Conservation (phyloP, 441 rosid species). For the Pelargonium cotyledonis region DNA sequence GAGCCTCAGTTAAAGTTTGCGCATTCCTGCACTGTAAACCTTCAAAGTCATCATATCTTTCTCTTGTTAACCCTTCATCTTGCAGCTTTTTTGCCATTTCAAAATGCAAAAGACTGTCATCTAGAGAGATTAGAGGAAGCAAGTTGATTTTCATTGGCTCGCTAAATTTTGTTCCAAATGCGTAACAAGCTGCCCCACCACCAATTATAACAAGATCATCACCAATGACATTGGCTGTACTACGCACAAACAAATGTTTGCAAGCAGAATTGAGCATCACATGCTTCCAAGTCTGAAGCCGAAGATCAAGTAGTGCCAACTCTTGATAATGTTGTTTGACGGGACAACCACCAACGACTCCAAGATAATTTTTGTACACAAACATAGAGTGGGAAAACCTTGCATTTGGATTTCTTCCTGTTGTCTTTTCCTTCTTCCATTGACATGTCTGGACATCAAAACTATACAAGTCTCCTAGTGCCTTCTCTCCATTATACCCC, state of each 20-base stretch:
- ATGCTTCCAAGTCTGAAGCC: constrained; percentile 50
- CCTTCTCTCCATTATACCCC: constrained; percentile 68
- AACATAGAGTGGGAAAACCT: constrained; percentile 92
- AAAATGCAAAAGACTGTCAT: constrained; percentile 18
- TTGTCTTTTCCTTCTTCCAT: constrained; percentile 68
- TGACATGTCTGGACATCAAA: constrained; percentile 48
- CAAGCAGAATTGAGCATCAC: constrained; percentile 51
- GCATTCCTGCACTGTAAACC: constrained; percentile 24
- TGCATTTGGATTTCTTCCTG: constrained; percentile 68
- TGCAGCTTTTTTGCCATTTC: constrained; percentile 22
- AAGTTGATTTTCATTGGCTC: constrained; percentile 68
- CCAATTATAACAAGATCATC: constrained; percentile 75
- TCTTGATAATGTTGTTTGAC: constrained; percentile 64
- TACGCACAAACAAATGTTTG: constrained; percentile 68
- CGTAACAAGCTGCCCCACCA: constrained; percentile 97
- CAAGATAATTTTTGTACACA: constrained; percentile 53
- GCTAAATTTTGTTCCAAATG: constrained; percentile 90
- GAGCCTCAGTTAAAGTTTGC: constrained; percentile 21
- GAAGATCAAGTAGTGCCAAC: constrained; percentile 63
- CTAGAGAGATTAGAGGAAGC: constrained; percentile 36
- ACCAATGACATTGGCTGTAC: constrained; percentile 57
- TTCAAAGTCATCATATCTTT: constrained; percentile 21
- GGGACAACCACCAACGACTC: constrained; percentile 92
- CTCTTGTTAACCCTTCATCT: constrained; percentile 24
- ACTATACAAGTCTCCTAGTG: constrained; percentile 72